A percentile compares a stretch with the other conserved stretches of the same genome.
Conservation (phyloP, 306 rosid species). For the Psophocarpus tetragonolobus region DNA sequence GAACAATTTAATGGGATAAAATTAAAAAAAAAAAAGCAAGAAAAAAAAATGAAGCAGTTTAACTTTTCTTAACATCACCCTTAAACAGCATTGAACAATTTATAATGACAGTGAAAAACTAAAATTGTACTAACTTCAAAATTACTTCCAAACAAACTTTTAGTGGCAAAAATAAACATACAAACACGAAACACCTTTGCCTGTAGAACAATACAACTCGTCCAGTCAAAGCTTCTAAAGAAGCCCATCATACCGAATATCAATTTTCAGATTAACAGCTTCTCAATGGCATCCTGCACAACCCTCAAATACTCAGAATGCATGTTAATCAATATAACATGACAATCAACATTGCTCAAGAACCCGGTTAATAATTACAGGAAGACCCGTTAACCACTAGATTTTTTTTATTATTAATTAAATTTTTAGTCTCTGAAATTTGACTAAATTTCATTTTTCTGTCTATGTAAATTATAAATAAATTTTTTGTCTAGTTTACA, state of each 20-base stretch:
- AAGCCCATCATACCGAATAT: slow-evolving; percentile 83
- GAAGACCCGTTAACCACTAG: no score
- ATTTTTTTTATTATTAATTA: no score
- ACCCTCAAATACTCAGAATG: slow-evolving; percentile 21
- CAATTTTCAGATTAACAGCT: slow-evolving; percentile 69
- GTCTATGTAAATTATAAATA: no score
- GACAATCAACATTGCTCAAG: background rate
- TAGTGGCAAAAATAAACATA: slow-evolving; percentile 25
- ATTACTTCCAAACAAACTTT: slow-evolving; percentile 35
- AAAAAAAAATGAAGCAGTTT: background rate
- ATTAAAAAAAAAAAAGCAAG: background rate
- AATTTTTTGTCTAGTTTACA: no score
- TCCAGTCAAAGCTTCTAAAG: slow-evolving; percentile 91
- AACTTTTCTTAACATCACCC: background rate
- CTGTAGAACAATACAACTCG: slow-evolving; percentile 45
- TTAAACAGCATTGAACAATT: background rate
- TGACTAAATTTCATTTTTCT: no score
- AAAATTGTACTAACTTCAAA: slow-evolving; percentile 14
- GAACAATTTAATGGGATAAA: no score
- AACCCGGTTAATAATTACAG: background rate
- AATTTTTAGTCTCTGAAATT: no score
- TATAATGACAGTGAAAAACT: slow-evolving; percentile 25
- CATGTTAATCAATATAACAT: background rate
- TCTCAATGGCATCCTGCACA: slow-evolving; percentile 91
- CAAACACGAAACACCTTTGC: slow-evolving; percentile 41